A percentile compares a stretch with the other conserved stretches of the same genome.
Evolutionary conservation across 306 rosid species (phyloP).

Genomic region (Pyrus bretschneideri): DNA sequence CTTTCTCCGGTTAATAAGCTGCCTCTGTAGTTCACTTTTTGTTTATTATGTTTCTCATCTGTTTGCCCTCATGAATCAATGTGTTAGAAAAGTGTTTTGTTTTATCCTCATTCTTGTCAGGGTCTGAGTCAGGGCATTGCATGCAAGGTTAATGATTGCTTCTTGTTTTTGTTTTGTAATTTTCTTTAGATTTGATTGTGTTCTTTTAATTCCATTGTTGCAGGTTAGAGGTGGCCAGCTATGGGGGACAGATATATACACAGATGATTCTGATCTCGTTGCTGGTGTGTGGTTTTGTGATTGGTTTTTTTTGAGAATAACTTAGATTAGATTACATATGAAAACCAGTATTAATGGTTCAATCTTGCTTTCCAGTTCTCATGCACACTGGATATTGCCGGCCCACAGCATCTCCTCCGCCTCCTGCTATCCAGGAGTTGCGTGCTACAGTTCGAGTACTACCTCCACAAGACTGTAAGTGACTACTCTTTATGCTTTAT

Average conservation of each 20-base stretch:
- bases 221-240: slow-evolving; percentile 97
- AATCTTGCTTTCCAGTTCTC: slow-evolving; percentile 55
- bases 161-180: neutral
- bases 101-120: neutral
- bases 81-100: neutral
- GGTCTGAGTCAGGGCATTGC: neutral
- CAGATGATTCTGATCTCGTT: slow-evolving; percentile 93
- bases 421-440: slow-evolving; percentile 78
- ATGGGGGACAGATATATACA: slow-evolving; percentile 97
- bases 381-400: slow-evolving; percentile 99
- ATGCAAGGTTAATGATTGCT: neutral
- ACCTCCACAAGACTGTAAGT: slow-evolving; percentile 88
- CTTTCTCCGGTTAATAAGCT: neutral
- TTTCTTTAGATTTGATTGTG: neutral
- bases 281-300: slow-evolving; percentile 55
- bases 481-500: neutral
- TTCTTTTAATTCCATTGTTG: slow-evolving; percentile 20
- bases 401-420: slow-evolving; percentile 92
- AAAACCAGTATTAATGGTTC: slow-evolving; percentile 24
- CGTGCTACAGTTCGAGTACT: slow-evolving; percentile 67
- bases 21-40: neutral
- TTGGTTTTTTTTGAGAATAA: neutral
- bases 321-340: neutral
- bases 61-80: neutral
- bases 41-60: neutral